Percentiles rank a stretch among this genome's conserved stretches.
Evolutionary conservation across 352 stramenopile genomes (phyloP).

Genomic region (Blastocystis sp.): DNA sequence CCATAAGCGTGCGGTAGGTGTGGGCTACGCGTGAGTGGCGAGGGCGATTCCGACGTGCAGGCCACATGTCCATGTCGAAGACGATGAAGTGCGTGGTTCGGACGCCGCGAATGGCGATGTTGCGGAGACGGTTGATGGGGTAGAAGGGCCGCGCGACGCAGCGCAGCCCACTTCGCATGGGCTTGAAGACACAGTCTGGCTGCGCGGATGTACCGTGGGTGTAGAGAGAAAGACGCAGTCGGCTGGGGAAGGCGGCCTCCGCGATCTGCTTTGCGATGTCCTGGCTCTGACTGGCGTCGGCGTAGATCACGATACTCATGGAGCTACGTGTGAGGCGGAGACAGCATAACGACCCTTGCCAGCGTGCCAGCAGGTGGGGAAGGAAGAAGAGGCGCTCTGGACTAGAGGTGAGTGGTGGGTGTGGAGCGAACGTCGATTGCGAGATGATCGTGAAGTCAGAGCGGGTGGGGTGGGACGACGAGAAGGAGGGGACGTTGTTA

Average conservation of each 20-base stretch:
- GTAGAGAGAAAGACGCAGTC: neutral
- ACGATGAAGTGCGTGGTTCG: neutral
- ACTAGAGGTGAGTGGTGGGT: neutral
- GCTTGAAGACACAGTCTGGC: neutral
- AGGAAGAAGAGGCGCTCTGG: neutral
- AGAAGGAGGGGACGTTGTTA: neutral
- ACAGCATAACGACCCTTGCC: neutral
- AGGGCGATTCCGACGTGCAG: neutral
- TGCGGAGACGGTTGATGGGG: neutral
- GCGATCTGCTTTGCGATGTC: neutral
- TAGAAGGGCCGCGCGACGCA: neutral
- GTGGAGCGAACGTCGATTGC: neutral
- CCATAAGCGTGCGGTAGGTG: neutral
- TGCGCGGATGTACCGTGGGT: neutral
- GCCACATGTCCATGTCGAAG: slow-evolving; percentile 23
- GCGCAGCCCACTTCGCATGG: neutral
- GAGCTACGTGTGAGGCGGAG: neutral
- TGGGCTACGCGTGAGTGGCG: neutral
- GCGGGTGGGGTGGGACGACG: neutral
- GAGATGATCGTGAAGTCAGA: neutral
- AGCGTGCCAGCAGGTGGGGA: neutral
- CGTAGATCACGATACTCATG: neutral
- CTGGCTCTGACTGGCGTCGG: neutral
- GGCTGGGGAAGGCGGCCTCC: neutral
- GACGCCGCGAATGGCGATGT: neutral